Evolutionary conservation across 208 protist species (phyloP), one percentile per base, ranked within the genome.

Genomic region (Acanthamoeba divionensis): DNA sequence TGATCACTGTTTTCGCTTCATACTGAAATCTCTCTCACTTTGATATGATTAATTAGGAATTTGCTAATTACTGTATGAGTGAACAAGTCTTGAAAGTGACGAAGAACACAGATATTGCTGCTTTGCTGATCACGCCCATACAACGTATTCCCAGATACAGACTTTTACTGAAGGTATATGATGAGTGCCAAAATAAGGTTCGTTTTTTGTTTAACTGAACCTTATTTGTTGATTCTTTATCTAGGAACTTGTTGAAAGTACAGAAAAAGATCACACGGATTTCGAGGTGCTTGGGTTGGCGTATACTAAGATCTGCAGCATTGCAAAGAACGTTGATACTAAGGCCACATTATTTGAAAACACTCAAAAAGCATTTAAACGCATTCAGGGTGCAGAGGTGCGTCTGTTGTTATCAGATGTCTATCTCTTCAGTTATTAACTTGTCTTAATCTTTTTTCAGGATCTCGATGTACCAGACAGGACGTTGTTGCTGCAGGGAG

Each of bases 251-350:
- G 41, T 87, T 26, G 57, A 87, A 24, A 38, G 57, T 60, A 87
- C 79, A 3, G 79, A 87, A 45, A 69, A 87, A 45, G 55, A 67
- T 21, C 2, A 9, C 21, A 45, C 18, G 29, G 79, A 87, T 60
- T 87, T 71, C 57, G 79, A 63, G 33, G 41, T 71, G 33, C 31
- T 87, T 38, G 38, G 48, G 24, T 60, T 63, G 21, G 79, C 79
- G 12, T 69, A 71, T 60, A 69, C 47, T 44, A 87, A 87, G 79
- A 87, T 87, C 57, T 69, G 79, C 79, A 87, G 48, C 38, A 69
- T 87, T 29, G 63, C 79, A 52, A 63, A 87, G 79, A 63, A 6
- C 15, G 57, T 87, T 44, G 57, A 87, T 38, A 45, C 57, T 24
- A 33, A 2, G 13, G 79, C 79, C 29, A 45, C 50, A 8, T 60